These are phyloP conservation scores for Passalora sequoiae DNA, from an alignment of 2,329 filamentous ascomycete genomes.

Conservation along the genomic window DNA sequence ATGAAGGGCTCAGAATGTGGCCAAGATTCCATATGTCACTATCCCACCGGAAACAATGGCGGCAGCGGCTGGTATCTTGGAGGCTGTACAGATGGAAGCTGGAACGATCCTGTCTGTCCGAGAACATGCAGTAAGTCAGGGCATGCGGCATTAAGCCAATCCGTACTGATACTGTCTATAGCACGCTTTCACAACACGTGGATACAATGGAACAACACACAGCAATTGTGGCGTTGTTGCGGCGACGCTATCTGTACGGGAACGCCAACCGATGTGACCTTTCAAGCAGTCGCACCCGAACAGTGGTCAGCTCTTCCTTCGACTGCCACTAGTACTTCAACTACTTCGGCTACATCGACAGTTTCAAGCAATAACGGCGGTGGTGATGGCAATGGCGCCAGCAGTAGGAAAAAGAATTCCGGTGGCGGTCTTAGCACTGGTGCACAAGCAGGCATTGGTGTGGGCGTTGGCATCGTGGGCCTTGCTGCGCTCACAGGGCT, in stretches of 20 bases:
- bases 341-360: neutral
- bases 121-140: slow-evolving; percentile 1
- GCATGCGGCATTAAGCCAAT: neutral
- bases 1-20: slow-evolving; percentile 2
- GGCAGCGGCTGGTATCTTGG: slow-evolving; percentile 4
- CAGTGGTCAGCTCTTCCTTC: slow-evolving; percentile 1
- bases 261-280: neutral
- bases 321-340: too few species aligned
- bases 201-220: slow-evolving; percentile 1
- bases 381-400: neutral
- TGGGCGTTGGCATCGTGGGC: neutral
- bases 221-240: slow-evolving; percentile 3
- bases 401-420: neutral
- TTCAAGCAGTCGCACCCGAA: slow-evolving; percentile 1
- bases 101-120: slow-evolving; percentile 4
- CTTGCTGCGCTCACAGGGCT: neutral
- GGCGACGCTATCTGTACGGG: slow-evolving; percentile 1
- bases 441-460: slow-evolving; percentile 5
- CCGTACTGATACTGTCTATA: neutral
- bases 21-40: slow-evolving; percentile 1
- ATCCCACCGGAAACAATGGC: slow-evolving; percentile 1
- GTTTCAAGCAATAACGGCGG: neutral
- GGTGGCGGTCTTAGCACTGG: slow-evolving; percentile 1
- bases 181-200: neutral
- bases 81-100: slow-evolving; percentile 5